phyloP scores from a whole-genome alignment of 2,329 filamentous ascomycete genomes.

The Arthroderma sp. region DNA sequence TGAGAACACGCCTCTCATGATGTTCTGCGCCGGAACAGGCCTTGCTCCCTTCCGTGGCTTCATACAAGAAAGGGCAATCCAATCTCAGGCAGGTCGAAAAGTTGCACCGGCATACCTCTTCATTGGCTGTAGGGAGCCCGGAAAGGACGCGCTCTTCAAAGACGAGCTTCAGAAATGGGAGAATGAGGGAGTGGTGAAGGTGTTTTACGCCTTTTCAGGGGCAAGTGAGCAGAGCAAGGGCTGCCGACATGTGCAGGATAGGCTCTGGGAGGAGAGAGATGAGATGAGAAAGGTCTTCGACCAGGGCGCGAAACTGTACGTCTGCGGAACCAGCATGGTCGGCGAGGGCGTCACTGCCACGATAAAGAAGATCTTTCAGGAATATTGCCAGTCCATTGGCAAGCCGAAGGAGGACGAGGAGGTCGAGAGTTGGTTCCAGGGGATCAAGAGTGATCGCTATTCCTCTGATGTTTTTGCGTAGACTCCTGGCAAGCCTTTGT shows the following conservation, averaged over 20 bases:
- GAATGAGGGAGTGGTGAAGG: not conserved
- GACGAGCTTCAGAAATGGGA: not conserved
- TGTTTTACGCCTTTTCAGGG: not conserved
- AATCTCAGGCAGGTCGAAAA: not conserved
- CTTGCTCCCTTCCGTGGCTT: not conserved
- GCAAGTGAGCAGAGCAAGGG: conserved; percentile 1
- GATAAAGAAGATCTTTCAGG: not conserved
- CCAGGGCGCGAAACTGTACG: not conserved
- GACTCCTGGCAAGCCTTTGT: not conserved
- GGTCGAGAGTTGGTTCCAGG: not conserved
- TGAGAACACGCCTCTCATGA: not conserved
- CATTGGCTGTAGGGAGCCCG: not conserved
- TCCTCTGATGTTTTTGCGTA: conserved; percentile 1
- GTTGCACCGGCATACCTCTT: not conserved
- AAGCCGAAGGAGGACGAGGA: not conserved
- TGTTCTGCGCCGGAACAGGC: conserved; percentile 1
- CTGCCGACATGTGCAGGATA: not conserved
- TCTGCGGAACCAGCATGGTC: not conserved
- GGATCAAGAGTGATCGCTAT: not conserved
- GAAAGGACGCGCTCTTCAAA: not conserved
- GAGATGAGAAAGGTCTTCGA: conserved; percentile 2
- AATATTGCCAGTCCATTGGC: not conserved
- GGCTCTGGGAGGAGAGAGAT: not conserved
- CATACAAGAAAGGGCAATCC: not conserved
- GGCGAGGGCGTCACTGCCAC: not conserved